Evolutionary conservation across 176 grass and related monocot species (phyloP).

Genomic region (Bothriochloa decipiens): DNA sequence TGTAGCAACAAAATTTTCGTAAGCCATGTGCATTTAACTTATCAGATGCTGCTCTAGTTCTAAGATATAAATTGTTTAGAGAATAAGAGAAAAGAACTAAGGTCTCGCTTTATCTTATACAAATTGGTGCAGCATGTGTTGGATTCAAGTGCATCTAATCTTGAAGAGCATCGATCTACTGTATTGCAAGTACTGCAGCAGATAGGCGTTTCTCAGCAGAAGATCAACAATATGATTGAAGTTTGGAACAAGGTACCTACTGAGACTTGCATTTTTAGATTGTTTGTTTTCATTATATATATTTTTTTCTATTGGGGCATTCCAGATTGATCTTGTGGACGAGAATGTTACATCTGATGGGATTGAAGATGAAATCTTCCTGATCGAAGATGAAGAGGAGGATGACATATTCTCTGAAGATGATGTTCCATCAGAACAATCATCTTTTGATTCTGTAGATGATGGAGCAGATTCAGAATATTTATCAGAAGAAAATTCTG

Average conservation of each 20-base stretch:
- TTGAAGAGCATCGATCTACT: constrained; percentile 74
- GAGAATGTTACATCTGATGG: constrained; percentile 45
- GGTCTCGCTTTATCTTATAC: constrained; percentile 29
- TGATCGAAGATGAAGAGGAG: constrained; percentile 55
- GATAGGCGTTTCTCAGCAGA: constrained; percentile 82
- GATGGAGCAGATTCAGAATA: constrained; percentile 47
- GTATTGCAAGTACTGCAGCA: constrained; percentile 92
- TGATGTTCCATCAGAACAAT: constrained; percentile 45
- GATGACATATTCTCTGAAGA: constrained; percentile 57
- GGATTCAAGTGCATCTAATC: constrained; percentile 79
- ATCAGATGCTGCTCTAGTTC: constrained; percentile 12
- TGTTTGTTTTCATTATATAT: constrained; percentile 30
- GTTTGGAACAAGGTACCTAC: constrained; percentile 92
- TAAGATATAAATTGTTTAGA: constrained; percentile 26
- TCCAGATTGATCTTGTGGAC: constrained; percentile 83
- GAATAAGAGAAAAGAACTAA: background rate
- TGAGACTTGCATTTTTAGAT: constrained; percentile 30
- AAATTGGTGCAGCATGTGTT: constrained; percentile 79
- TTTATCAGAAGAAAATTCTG: constrained; percentile 48
- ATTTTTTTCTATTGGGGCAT: constrained; percentile 1
- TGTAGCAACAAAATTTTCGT: constrained; percentile 13
- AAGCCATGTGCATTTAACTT: constrained; percentile 22
- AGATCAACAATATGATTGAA: constrained; percentile 96
- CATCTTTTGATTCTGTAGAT: constrained; percentile 58
- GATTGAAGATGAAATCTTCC: constrained; percentile 41